Conservation (phyloP, 495 filamentous ascomycete genomes). For the Chaetomium tenue region DNA sequence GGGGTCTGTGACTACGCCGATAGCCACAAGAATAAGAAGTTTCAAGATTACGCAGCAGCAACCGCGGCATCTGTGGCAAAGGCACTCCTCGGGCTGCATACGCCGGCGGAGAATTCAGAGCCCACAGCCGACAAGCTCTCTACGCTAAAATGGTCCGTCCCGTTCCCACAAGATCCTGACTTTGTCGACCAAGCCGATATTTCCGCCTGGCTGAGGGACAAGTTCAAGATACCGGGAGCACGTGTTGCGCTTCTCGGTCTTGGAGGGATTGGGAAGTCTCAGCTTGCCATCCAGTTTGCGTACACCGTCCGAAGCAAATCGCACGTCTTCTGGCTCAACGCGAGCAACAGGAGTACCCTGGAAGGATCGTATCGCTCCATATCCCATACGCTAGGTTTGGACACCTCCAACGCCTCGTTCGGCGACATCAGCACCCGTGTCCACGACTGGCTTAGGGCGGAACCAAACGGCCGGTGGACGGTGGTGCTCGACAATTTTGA, state of each 20-base stretch:
- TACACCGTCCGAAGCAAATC: slow-evolving; percentile 29
- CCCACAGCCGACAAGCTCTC: not conserved
- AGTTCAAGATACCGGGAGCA: not conserved
- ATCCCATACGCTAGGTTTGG: not conserved
- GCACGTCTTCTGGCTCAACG: slow-evolving; percentile 54
- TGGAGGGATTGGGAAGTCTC: slow-evolving; percentile 32
- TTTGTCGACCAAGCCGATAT: slow-evolving; percentile 13
- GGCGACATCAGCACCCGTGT: not conserved
- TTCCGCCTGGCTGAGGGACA: slow-evolving; percentile 6
- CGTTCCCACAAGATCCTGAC: slow-evolving; percentile 14
- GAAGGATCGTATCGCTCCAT: slow-evolving; percentile 37
- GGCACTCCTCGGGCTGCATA: slow-evolving; percentile 17
- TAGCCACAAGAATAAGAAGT: slow-evolving; percentile 47
- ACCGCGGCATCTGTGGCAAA: slow-evolving; percentile 35
- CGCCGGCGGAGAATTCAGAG: not conserved
- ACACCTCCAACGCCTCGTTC: not conserved
- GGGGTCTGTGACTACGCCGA: slow-evolving; percentile 47
- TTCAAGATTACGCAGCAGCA: slow-evolving; percentile 45
- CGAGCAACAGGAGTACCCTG: slow-evolving; percentile 43
- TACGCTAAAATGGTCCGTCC: not conserved
- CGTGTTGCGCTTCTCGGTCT: slow-evolving; percentile 29
- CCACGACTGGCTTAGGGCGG: slow-evolving; percentile 10
- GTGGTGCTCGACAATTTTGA: slow-evolving; percentile 48
- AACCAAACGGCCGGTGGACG: slow-evolving; percentile 39
- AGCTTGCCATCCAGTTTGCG: slow-evolving; percentile 39